Evolutionary conservation across 768 basidiomycete genomes (phyloP), one percentile per base, ranked within the genome.

Genomic region (Pleurotus tuoliensis): DNA sequence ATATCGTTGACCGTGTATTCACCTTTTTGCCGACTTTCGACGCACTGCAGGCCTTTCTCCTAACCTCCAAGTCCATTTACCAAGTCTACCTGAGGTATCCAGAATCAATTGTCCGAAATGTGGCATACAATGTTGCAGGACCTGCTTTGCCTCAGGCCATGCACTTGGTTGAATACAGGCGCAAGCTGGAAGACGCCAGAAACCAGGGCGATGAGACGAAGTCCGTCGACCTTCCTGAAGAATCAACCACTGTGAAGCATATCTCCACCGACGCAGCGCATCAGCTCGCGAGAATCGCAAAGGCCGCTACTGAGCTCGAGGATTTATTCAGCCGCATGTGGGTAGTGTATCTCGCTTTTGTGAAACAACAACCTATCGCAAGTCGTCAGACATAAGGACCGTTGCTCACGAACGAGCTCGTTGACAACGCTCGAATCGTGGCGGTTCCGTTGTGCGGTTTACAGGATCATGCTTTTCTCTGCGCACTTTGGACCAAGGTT

Each of bases 81-180:
- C 43, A 39, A 8, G 56, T 67, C 13, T 70, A 62, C 49, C 41
- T 59, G 25, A 58, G 49, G 2, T 66, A 65, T 38, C 63, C 62
- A 30, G 62, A 65, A 41, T 64, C 62, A 30, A 59, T 67, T 37
- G 52, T 63, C 3, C 61, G 63, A 6, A 61, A 62, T 4, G 64
- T 70, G 16, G 63, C 67, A 3, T 67, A 62, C 43, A 69, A 67
- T 38, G 44, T 64, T 5, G 61, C 64, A 4, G 68, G 69, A 1
- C 61, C 64, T 8, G 63, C 62, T 4, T 56, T 69, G 39, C 66
- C 69, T 39, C 61, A 66, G 45, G 66, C 67, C 1, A 39, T 70
- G 34, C 56, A 61, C 0, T 39, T 68, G 4, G 25, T 61, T n/a
- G 55, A 62, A 13, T 61, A 57, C 46, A 45, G 49, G 45, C 13